Conservation (phyloP, 345 rosid species). For the Eutrema japonicum region DNA sequence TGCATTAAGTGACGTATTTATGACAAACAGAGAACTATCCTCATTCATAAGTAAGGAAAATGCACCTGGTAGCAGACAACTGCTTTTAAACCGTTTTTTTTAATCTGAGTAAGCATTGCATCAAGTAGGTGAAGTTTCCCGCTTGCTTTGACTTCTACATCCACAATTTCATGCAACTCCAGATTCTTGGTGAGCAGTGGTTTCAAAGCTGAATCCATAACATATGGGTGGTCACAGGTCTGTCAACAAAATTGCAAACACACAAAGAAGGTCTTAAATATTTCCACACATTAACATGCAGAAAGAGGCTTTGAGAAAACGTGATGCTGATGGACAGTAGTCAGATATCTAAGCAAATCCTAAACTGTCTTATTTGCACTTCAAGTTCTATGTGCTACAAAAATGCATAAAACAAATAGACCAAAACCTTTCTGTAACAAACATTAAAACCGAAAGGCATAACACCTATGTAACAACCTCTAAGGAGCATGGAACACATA, state of each 20-base stretch:
- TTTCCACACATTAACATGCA: constrained; percentile 25
- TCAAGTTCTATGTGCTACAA: constrained; percentile 4
- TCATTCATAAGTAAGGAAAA: constrained; percentile 25
- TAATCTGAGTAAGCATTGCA: constrained; percentile 66
- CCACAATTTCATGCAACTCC: constrained; percentile 50
- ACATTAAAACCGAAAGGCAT: constrained; percentile 19
- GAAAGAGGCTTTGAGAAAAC: constrained; percentile 20
- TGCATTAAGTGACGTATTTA: constrained; percentile 16
- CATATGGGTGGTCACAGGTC: constrained; percentile 95
- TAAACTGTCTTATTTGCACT: constrained; percentile 35
- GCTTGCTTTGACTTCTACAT: constrained; percentile 84
- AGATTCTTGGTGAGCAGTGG: constrained; percentile 47
- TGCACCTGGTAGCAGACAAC: constrained; percentile 88
- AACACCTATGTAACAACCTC: constrained; percentile 23
- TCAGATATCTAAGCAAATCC: constrained; percentile 29
- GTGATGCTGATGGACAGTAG: constrained; percentile 20
- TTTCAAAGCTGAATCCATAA: constrained; percentile 56
- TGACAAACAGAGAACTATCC: constrained; percentile 27
- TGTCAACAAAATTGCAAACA: constrained; percentile 49
- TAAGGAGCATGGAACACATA: constrained; percentile 15
- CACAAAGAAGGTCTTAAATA: constrained; percentile 20
- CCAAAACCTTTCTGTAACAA: constrained; percentile 10
- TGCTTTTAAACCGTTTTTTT: constrained; percentile 59
- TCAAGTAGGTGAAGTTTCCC: constrained; percentile 86
- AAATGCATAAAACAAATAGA: constrained; percentile 22